Evolutionary conservation across 2,329 filamentous ascomycete species (phyloP).

Genomic region (Fusarium hostae): DNA sequence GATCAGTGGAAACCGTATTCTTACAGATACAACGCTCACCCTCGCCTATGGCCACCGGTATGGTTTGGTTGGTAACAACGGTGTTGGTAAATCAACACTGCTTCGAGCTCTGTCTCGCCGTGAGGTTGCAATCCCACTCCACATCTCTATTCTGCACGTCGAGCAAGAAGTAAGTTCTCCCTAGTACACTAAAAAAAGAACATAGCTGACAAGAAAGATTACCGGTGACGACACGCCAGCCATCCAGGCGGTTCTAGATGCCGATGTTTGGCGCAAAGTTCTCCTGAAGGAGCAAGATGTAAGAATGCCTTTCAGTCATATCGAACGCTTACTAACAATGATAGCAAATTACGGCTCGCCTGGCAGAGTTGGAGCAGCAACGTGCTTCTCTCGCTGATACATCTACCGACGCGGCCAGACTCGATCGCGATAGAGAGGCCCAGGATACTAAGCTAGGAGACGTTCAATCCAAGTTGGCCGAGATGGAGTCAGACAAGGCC

Average conservation of each 20-base stretch:
- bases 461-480: constrained; percentile 88
- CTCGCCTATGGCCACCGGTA: constrained; percentile 93
- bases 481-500: constrained; percentile 99
- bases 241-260: constrained; percentile 93
- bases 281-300: constrained; percentile 88
- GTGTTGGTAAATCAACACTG: constrained; percentile 97
- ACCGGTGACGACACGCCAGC: constrained; percentile 95
- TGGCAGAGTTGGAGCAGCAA: constrained; percentile 81
- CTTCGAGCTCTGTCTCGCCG: constrained; percentile 89
- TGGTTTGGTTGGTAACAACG: constrained; percentile 98
- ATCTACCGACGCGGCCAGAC: constrained; percentile 83
- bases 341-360: constrained; percentile 79
- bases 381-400: constrained; percentile 88
- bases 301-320: constrained; percentile 48
- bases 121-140: constrained; percentile 94
- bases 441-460: constrained; percentile 92
- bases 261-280: constrained; percentile 98
- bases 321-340: constrained; percentile 46
- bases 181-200: not conserved
- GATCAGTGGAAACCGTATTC: constrained; percentile 87
- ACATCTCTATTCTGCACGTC: constrained; percentile 98
- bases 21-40: constrained; percentile 90
- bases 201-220: constrained; percentile 66
- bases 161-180: constrained; percentile 84
- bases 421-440: constrained; percentile 89